These are phyloP conservation scores for Balamuthia mandrillaris DNA, from an alignment of 208 protist species.

Conservation along the genomic window DNA sequence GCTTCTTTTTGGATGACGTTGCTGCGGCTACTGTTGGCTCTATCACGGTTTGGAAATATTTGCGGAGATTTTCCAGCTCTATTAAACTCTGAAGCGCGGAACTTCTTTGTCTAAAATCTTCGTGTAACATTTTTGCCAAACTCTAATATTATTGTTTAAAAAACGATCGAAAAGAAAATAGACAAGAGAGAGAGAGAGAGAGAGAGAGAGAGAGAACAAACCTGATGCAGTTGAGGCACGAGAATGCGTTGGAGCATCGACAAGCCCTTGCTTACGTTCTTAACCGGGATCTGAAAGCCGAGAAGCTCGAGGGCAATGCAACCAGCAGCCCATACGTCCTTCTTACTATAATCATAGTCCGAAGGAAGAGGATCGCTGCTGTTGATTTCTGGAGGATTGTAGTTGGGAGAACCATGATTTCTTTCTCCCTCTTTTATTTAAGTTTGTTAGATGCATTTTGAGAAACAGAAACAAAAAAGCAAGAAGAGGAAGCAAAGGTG, in stretches of 20 bases:
- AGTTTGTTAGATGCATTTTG: neutral
- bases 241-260: neutral
- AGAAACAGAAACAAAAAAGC: neutral
- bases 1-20: neutral
- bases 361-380: neutral
- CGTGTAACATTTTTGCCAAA: too few relatives aligned
- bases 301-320: neutral
- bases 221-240: neutral
- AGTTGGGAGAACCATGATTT: conserved; percentile 23
- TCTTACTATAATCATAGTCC: neutral
- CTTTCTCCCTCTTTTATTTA: neutral
- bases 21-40: too few relatives aligned
- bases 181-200: neutral
- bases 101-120: too few relatives aligned
- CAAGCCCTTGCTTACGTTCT: neutral
- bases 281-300: neutral
- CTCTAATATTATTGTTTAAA: too few relatives aligned
- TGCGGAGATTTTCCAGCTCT: too few relatives aligned
- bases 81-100: too few relatives aligned
- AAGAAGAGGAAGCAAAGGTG: neutral
- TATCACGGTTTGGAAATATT: too few relatives aligned
- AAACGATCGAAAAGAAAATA: neutral
- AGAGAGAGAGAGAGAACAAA: neutral
- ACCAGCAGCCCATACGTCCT: conserved; percentile 25
- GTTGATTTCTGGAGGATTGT: neutral